These are phyloP conservation scores for Phyllosticta citribraziliensis DNA, from an alignment of 2,329 filamentous ascomycete genomes.

Conservation along the genomic window DNA sequence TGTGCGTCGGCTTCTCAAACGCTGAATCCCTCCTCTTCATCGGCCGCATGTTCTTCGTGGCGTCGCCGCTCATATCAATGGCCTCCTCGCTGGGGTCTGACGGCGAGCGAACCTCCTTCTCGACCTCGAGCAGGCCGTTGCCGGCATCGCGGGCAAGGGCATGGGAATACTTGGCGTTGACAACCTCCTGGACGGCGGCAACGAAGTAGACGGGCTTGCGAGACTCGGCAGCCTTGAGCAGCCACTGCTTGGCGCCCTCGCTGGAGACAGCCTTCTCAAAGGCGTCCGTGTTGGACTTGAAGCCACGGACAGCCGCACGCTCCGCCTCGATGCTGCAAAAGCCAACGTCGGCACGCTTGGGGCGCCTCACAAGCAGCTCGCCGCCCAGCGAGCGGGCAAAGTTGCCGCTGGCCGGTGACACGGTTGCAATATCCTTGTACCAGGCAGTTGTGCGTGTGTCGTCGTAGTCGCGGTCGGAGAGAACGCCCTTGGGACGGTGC, in stretches of 20 bases:
- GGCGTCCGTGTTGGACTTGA: constrained; percentile 3
- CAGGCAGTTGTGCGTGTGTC: constrained; percentile 9
- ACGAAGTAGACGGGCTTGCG: constrained; percentile 5
- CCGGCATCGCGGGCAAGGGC: background rate
- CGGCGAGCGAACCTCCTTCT: background rate
- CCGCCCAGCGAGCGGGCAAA: constrained; percentile 8
- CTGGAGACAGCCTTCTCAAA: background rate
- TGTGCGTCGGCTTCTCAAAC: constrained; percentile 8
- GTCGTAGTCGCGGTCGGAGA: constrained; percentile 6
- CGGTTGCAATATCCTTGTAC: constrained; percentile 9
- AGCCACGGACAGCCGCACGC: background rate
- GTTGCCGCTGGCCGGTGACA: constrained; percentile 6
- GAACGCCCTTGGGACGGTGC: background rate
- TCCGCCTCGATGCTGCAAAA: constrained; percentile 9
- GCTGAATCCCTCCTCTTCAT: constrained; percentile 5
- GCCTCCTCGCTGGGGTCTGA: background rate
- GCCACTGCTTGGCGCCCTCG: background rate
- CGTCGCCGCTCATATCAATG: background rate
- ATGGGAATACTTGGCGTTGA: constrained; percentile 6
- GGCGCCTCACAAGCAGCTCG: constrained; percentile 2
- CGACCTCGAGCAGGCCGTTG: constrained; percentile 4
- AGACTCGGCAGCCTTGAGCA: constrained; percentile 1
- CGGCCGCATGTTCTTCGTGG: background rate
- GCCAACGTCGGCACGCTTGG: background rate
- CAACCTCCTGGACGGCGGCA: constrained; percentile 1